Conservation (phyloP, 2,329 filamentous ascomycete genomes). For the Macrophomina pseudophaseolina region DNA sequence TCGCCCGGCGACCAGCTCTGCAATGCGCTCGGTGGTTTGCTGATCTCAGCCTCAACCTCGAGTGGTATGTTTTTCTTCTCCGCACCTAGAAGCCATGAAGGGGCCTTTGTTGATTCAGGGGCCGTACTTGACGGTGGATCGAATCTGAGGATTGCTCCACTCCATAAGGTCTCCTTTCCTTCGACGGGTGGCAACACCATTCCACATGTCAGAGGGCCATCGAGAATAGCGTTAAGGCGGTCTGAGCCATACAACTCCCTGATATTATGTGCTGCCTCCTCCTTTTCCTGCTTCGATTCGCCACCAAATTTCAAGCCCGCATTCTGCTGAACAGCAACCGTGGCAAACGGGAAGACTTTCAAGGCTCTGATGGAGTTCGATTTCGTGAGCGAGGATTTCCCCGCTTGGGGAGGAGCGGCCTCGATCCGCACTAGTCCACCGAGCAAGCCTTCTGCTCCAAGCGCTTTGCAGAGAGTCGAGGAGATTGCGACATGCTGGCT, state of each 20-base stretch:
- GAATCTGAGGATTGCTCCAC: constrained; percentile 83
- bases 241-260: constrained; percentile 70
- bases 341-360: constrained; percentile 80
- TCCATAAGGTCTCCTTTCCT: constrained; percentile 67
- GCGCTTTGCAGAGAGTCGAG: constrained; percentile 71
- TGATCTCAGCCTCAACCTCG: constrained; percentile 77
- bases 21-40: constrained; percentile 36
- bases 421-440: constrained; percentile 89
- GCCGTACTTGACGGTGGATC: constrained; percentile 59
- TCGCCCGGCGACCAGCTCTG: constrained; percentile 60
- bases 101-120: constrained; percentile 54
- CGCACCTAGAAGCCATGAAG: constrained; percentile 76
- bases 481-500: constrained; percentile 81
- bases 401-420: constrained; percentile 74
- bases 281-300: constrained; percentile 80
- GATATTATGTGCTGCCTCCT: constrained; percentile 75
- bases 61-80: constrained; percentile 71
- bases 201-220: constrained; percentile 88
- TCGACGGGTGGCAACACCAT: constrained; percentile 71
- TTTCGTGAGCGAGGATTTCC: constrained; percentile 56
- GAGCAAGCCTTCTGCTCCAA: constrained; percentile 75
- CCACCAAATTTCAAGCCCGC: constrained; percentile 84
- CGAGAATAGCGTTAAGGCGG: constrained; percentile 65
- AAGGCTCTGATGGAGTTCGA: constrained; percentile 62
- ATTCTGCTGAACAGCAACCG: constrained; percentile 59